Evolutionary conservation across 805 yeast genomes (phyloP), one percentile per base, ranked within the genome.

Genomic region (Jamesozyma rosinii): DNA sequence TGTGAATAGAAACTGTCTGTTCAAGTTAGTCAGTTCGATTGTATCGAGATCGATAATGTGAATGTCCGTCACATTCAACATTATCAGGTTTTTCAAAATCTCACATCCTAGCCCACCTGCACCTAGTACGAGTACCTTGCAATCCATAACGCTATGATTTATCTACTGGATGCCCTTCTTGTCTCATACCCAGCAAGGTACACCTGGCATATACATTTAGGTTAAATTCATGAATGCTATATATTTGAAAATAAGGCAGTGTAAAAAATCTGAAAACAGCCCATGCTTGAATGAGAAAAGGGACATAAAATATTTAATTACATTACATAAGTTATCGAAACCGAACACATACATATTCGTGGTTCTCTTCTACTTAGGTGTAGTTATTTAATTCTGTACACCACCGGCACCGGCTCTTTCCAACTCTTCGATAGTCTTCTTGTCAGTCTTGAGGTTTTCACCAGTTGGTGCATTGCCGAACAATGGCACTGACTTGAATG

Each of bases 41-140:
- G 96, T 90, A 60, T 90, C 98, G 57, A 90, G 72, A 62, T 90
- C 98, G 11, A 88, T 84, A 15, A 89, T 75, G 58, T 83, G 92
- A 41, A 88, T 81, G 52, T 83, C 83, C 1, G 82, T 83, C 46
- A 51, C 50, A 5, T 41, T 33, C 24, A 80, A 77, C 61, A 85
- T 67, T 1, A 83, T 78, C 35, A 89, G 64, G 57, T 88, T 81
- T 61, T 89, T 89, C 43, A 88, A 67, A 32, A 88, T 68, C 57
- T 88, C 97, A 63, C 96, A 89, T 1, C 97, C 97, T 42, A 89
- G 81, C 1, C 97, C 97, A 14, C 97, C 97, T 1, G 96, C 95
- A 0, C 97, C 97, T 2, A 89, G 81, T 61, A 88, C 71, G 26
- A 86, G 67, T n/a, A 85, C 81, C 44, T 74, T 58, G 29, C 51